Evolutionary conservation across 2,329 filamentous ascomycete species (phyloP).

Genomic region (Hyphodiscus sp.): DNA sequence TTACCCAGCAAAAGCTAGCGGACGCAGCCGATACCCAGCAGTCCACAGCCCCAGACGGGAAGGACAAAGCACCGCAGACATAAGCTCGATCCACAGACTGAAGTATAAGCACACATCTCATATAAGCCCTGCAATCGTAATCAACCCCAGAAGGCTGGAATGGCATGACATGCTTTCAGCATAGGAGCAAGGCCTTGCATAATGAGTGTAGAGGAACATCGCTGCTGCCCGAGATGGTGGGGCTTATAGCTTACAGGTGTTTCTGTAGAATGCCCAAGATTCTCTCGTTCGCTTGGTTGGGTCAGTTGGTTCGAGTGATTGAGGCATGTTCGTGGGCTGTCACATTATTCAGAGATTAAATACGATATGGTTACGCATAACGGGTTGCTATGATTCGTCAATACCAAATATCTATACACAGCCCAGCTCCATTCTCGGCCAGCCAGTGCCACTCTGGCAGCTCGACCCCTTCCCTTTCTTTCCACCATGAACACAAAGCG

Average conservation of each 20-base stretch:
- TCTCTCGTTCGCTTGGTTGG: neutral
- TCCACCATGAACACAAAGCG: neutral
- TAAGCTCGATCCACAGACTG: too few relatives aligned
- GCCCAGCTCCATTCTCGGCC: constrained; percentile 2
- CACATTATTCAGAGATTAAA: neutral
- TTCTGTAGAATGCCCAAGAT: neutral
- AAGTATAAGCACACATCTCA: too few relatives aligned
- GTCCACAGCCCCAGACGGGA: too few relatives aligned
- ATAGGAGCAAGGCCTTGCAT: too few relatives aligned
- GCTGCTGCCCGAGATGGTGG: neutral
- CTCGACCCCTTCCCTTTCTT: neutral
- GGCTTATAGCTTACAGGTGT: neutral
- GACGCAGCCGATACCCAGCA: too few relatives aligned
- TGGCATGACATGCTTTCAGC: too few relatives aligned
- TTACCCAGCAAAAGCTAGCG: too few relatives aligned
- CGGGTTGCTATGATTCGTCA: constrained; percentile 12
- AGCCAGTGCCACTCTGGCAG: constrained; percentile 1
- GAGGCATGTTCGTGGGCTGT: neutral
- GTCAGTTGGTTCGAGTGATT: neutral
- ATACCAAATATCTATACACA: constrained; percentile 18
- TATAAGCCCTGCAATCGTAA: too few relatives aligned
- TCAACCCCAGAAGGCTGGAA: too few relatives aligned
- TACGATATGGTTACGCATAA: neutral
- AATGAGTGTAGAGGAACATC: too few relatives aligned
- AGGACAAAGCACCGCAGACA: too few relatives aligned